Conservation (phyloP, 306 rosid genomes). For the Trifolium dubium region DNA sequence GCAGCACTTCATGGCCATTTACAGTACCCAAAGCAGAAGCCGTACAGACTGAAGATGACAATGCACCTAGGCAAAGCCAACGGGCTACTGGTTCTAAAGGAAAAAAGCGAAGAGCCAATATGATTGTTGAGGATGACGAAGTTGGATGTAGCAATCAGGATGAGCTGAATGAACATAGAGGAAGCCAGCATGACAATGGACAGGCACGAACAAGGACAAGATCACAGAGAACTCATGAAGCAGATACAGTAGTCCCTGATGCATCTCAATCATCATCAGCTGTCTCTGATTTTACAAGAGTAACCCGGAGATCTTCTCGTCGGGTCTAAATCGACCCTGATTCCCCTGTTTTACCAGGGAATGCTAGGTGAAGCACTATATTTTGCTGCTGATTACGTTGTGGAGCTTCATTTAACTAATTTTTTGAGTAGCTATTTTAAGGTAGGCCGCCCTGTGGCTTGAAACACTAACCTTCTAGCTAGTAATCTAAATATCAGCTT, state of each 20-base stretch:
- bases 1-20: constrained; percentile 67
- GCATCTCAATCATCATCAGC: constrained; percentile 41
- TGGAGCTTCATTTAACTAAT: constrained; percentile 15
- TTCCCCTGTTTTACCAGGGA: constrained; percentile 4
- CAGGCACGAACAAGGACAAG: constrained; percentile 23
- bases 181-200: constrained; percentile 34
- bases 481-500: constrained; percentile 15
- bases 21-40: constrained; percentile 56
- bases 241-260: constrained; percentile 26
- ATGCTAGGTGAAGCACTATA: constrained; percentile 29
- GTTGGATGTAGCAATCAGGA: constrained; percentile 52
- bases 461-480: constrained; percentile 26
- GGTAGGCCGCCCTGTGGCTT: constrained; percentile 18
- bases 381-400: constrained; percentile 42
- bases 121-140: constrained; percentile 39
- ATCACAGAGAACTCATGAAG: constrained; percentile 11
- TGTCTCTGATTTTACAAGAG: constrained; percentile 37
- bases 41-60: constrained; percentile 44
- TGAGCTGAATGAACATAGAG: constrained; percentile 41
- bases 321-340: constrained; percentile 19
- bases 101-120: constrained; percentile 47
- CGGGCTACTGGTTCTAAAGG: constrained; percentile 44
- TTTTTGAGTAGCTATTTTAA: constrained; percentile 17
- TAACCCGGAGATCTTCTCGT: constrained; percentile 49
- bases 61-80: constrained; percentile 46